Base-by-base conservation (phyloP, 2,329 filamentous ascomycete genomes). In the Cladosporium austrohemisphaericum region DNA sequence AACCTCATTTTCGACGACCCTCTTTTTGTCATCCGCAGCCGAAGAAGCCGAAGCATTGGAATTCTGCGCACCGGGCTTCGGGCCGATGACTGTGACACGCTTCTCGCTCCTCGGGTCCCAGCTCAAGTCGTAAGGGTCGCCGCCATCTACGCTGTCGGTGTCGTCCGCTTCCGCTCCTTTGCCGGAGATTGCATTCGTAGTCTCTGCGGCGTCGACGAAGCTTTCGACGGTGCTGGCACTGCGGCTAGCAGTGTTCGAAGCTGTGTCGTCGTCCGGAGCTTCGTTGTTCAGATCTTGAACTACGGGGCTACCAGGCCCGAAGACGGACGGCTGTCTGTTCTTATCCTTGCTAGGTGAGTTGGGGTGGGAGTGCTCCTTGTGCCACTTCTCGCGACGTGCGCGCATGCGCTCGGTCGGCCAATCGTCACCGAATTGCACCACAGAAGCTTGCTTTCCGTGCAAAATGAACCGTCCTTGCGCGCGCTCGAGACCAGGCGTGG, bases 371-470 rank as follows among this genome's bases (percentile, higher is more conserved):
- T 47, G 47, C 16, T 41, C 47, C 22, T 33, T 28, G 33, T 50
- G 47, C 54, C 61, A 65, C 43, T 56, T 55, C 53, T 66, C 65
- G 41, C 63, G 56, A 11, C 64, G 57, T 23, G 56, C 25, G 40
- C 58, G 57, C 58, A 67, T 66, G 22, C 60, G 60, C 36, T 66
- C 65, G 14, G 79, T 85, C 61, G 92, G 85, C 73, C 95, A 84
- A 59, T 95, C 92, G n/a, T 84, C 83, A 7, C 91, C 90, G 65
- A 98, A 94, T n/a, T 88, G 94, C 58, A 98, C 88, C 49, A 98
- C 88, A 1, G 90, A 95, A 2, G 93, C 93, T 69, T 98, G 97
- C 74, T 97, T 98, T 53, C 93, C 92, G 63, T 98, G 93, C 3
- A 98, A 84, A 3, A 93, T 95, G 67, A 98, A 98, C 60, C 88